Base-by-base conservation (phyloP, 2,329 filamentous ascomycete species). In the Neofusicoccum sp. region DNA sequence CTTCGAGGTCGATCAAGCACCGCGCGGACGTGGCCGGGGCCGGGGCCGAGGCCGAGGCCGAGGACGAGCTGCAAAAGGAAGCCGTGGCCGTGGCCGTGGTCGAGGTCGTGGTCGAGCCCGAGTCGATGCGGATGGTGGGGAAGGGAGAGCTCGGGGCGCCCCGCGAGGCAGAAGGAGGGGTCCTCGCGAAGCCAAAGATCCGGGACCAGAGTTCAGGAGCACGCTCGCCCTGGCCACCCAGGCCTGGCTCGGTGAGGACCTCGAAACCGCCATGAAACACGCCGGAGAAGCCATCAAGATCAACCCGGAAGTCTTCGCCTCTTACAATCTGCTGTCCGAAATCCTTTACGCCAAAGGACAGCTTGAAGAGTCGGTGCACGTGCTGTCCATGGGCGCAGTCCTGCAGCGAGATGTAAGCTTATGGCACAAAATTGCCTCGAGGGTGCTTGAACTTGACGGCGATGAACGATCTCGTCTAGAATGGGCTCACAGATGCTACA, bases 201-300 rank as follows among this genome's bases (percentile, higher is more conserved):
- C 87, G 14, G 84, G 87, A 45, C 85, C 82, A 41, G 87, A 91
- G 66, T 90, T 92, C 71, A 90, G 88, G 67, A 79, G 84, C 41
- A 79, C 87, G 43, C 80, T 92, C 51, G 82, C 83, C 48, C 80
- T 84, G 68, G 89, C 90, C 3, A 89, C 86, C 62, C 81, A 87
- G 62, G 84, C 86, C 4, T 92, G 87, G 68, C 79, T 91, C 62
- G 78, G 82, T 8, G 79, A 82, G 28, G 80, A 87, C 20, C 86
- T 87, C 64, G 80, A 84, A 4, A 77, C 80, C 2, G 73, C 73
- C 12, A 67, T 73, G 28, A 65, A 68, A 5, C 70, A 68, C 59
- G 70, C 70, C 3, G 67, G 71, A 16, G 67, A 70, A 60, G 73
- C 73, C 9, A 71, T 76, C 41, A 69, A 73, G 63, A 61, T 71